phyloP scores from a whole-genome alignment of 164 flowering plant species.

The grape (Vitis vinifera) region DNA sequence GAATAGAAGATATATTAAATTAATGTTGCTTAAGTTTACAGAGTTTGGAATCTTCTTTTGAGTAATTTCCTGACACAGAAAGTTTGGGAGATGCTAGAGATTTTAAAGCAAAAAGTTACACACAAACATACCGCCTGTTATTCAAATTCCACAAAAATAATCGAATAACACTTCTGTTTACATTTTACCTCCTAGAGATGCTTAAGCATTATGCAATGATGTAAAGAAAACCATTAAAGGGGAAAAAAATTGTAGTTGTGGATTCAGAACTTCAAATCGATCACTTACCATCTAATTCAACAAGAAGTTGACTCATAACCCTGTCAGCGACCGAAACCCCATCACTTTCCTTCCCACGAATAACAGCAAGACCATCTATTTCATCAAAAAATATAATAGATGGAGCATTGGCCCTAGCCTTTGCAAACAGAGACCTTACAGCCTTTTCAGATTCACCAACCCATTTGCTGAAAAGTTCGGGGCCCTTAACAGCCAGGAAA shows the following conservation, averaged over 20 bases:
- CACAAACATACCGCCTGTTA: background rate
- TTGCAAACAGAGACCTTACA: slow-evolving; percentile 82
- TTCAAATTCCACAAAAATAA: background rate
- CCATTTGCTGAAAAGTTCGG: slow-evolving; percentile 97
- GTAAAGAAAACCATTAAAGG: background rate
- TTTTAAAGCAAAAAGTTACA: background rate
- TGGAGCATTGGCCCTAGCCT: slow-evolving; percentile 95
- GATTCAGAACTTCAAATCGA: background rate
- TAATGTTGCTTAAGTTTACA: background rate
- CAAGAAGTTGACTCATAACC: slow-evolving; percentile 94
- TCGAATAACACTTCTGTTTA: background rate
- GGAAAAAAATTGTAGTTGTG: background rate
- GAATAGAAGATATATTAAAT: background rate
- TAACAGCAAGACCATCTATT: slow-evolving; percentile 86
- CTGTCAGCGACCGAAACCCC: slow-evolving; percentile 91
- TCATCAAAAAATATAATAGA: slow-evolving; percentile 96
- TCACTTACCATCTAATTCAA: slow-evolving; percentile 89
- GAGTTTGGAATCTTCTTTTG: background rate
- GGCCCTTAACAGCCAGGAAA: slow-evolving; percentile 95
- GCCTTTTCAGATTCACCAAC: slow-evolving; percentile 99
- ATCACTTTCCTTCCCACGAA: slow-evolving; percentile 88
- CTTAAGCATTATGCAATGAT: background rate
- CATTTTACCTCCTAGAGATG: background rate
- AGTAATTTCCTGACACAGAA: background rate
- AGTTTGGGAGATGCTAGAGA: background rate